Conservation (phyloP, 306 rosid species). For the Castanospermum australe region DNA sequence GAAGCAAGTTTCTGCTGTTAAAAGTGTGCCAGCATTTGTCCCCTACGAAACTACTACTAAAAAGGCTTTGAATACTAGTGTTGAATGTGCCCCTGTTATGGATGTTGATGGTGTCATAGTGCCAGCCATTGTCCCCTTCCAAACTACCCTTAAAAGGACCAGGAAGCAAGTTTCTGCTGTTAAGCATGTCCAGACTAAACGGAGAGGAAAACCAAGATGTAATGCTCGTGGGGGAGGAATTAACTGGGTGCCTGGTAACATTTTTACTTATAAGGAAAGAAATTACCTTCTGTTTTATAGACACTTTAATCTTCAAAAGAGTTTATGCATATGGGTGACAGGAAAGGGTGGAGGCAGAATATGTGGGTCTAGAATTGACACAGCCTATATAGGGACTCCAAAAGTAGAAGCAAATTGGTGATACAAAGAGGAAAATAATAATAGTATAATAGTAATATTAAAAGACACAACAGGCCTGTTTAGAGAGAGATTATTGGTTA, state of each 20-base stretch:
- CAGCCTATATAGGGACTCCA: too few relatives aligned
- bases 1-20: slow-evolving; percentile 16
- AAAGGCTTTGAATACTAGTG: not conserved
- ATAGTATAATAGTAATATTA: not conserved
- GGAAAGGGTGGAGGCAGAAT: not conserved
- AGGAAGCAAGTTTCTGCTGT: slow-evolving; percentile 14
- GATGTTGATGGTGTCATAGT: not conserved
- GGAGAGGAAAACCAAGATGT: slow-evolving; percentile 33
- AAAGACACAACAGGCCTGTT: not conserved
- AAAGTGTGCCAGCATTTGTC: slow-evolving; percentile 16
- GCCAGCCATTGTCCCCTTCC: not conserved
- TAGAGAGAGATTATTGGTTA: too few relatives aligned
- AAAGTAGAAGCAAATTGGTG: not conserved
- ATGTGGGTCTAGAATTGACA: too few relatives aligned
- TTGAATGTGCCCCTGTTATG: slow-evolving; percentile 18
- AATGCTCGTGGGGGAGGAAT: not conserved
- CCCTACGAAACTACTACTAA: slow-evolving; percentile 9
- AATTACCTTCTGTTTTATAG: not conserved
- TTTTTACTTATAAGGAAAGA: slow-evolving; percentile 12
- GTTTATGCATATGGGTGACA: not conserved
- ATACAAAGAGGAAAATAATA: not conserved
- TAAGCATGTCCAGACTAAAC: not conserved
- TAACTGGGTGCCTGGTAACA: slow-evolving; percentile 37
- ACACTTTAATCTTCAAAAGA: slow-evolving; percentile 10
- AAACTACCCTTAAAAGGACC: not conserved